Evolutionary conservation across 192 early-diverging fungal species (phyloP), one percentile per base, ranked within the genome.

Genomic region (Coemansia guatemalensis): DNA sequence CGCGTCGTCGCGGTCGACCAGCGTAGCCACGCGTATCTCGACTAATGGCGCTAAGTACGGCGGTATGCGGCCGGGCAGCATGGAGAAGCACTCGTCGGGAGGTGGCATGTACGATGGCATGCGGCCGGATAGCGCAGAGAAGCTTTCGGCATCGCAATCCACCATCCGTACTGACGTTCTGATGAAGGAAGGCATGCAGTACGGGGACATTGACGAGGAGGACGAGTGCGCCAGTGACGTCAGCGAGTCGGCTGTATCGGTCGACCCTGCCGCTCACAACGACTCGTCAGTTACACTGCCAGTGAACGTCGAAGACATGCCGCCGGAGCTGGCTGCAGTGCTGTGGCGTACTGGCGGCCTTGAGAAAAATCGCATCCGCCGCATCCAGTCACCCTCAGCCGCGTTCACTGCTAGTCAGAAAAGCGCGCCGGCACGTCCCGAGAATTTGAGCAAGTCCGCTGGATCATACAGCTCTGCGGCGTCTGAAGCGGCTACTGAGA

Each of bases 151-250:
- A 21, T 68, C 78, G 44, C 68, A 80, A 21, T 74, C 78, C 9
- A 81, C 78, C 9, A 72, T 81, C 27, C 78, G 72, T 39, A 75
- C 78, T 0, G 78, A 81, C 17, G 39, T 64, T 11, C 63, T 81
- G 41, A 21, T 81, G 56, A 74, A 68, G 48, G 65, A 74, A 29
- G 78, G 78, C 12, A 62, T 74, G 22, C 59, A 81, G 65, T 81
- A 65, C 53, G 73, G 54, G 3, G 73, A 74, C 8, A 69, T 70
- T n/a, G 77, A 71, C 25, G 50, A 65, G n/a, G 71, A 60, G n/a
- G 41, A 50, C 18, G 50, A 62, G 11, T 65, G 62, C 2, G 50
- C 30, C 0, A 55, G 55, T 11, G 60, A 66, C 2, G 71, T 58
- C 17, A 67, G 73, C 17, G 76, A 79, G 54, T 67, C 77, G 14